Base-by-base conservation (phyloP, 208 protist species). In the Trypanosoma melophagium region DNA sequence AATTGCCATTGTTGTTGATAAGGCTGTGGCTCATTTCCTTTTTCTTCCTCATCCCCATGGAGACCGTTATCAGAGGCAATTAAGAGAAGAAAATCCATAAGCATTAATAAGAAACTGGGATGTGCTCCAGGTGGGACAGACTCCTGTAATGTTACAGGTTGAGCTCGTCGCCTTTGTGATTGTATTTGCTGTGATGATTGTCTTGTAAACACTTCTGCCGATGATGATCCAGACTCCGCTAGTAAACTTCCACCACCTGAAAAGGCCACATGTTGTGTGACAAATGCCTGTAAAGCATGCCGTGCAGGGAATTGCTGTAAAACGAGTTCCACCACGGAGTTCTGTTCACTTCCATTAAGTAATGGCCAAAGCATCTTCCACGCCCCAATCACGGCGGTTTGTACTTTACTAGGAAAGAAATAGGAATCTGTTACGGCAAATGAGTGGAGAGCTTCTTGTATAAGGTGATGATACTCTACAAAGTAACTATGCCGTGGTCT, bases 351-450 rank as follows among this genome's bases (percentile, higher is more conserved):
- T 5, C 47, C 61, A 71, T 21, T 59, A 31, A 90, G 69, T 19
- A 77, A 59, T 8, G 83, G 77, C 83, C 87, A 93, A 31, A 93
- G 60, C 38, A 62, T 77, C 42, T 60, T 44, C 55, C 82, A 74
- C 1, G 68, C 74, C 49, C 83, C 84, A 21, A 83, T 65, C n/a
- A 90, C 66, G 35, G 82, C 80, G 38, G 35, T 45, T 66, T 93
- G 87, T 44, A 83, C 84, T 55, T 78, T 84, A 49, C 71, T 67
- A 5, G 87, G 87, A 40, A 88, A 93, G 66, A 83, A 89, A 71
- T 87, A 93, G 7, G 79, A 82, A 16, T 74, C 57, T 47, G 71
- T 53, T 21, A 63, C 57, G n/a, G 62, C 52, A 50, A 25, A 44
- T 0, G 63, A 71, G 40, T 13, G 41, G 0, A 76, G 52, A 25